phyloP scores from a whole-genome alignment of 2,329 filamentous ascomycete species.

The Dissoconium aciculare region DNA sequence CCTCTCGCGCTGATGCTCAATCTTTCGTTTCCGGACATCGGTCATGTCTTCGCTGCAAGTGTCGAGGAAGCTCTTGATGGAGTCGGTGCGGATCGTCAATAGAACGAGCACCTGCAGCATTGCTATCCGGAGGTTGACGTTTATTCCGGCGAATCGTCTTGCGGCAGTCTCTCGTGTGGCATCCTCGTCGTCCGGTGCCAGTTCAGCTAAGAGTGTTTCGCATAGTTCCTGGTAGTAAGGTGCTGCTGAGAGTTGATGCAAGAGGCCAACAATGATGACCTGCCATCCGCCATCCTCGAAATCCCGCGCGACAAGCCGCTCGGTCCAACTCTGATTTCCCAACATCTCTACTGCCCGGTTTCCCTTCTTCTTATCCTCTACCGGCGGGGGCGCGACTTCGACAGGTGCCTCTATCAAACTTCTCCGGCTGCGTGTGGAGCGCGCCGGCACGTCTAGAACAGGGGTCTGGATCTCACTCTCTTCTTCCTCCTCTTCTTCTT shows the following conservation, averaged over 20 bases:
- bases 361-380: slow-evolving; percentile 14
- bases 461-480: slow-evolving; percentile 40
- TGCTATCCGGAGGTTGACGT: slow-evolving; percentile 68
- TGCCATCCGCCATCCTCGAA: slow-evolving; percentile 87
- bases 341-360: slow-evolving; percentile 67
- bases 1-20: slow-evolving; percentile 71
- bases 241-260: slow-evolving; percentile 70
- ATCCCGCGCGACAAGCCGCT: slow-evolving; percentile 65
- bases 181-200: slow-evolving; percentile 66
- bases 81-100: slow-evolving; percentile 72
- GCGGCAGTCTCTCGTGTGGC: slow-evolving; percentile 61
- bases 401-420: slow-evolving; percentile 55
- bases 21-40: slow-evolving; percentile 84
- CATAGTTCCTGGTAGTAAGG: slow-evolving; percentile 55
- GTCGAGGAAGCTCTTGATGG: slow-evolving; percentile 76
- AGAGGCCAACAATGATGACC: slow-evolving; percentile 68
- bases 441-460: slow-evolving; percentile 51
- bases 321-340: slow-evolving; percentile 65
- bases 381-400: slow-evolving; percentile 29
- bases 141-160: slow-evolving; percentile 56
- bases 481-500: slow-evolving; percentile 48
- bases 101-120: slow-evolving; percentile 75
- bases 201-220: slow-evolving; percentile 61
- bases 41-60: slow-evolving; percentile 92
- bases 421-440: slow-evolving; percentile 73